Evolutionary conservation across 768 basidiomycete genomes (phyloP), one percentile per base, ranked within the genome.

Genomic region (Suillus alpinus): DNA sequence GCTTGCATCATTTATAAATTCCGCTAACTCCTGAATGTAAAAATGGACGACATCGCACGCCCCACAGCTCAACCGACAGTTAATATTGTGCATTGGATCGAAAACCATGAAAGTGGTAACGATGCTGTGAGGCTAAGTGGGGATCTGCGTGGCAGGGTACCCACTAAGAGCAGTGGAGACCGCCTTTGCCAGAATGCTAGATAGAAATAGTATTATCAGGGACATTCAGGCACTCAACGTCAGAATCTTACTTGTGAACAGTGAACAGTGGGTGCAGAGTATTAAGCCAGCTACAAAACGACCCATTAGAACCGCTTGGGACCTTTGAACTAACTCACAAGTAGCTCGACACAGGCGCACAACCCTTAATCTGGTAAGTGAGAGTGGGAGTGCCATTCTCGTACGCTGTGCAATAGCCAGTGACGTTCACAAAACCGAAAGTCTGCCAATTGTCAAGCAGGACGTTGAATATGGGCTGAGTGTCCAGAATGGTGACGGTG

Each of bases 271-370:
- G 86, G 67, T 87, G 86, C 43, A 88, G 72, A 3, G 76, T 68
- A 67, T 87, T 86, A 51, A 87, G 67, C 86, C 86, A 87, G 73
- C 85, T 86, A 60, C 16, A 44, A 20, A 1, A 9, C 26, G 47
- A 47, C 20, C 63, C 26, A 65, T 57, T 16, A n/a, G 0, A 18
- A 31, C 14, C 3, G 7, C 32, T n/a, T 41, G 14, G 20, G 29
- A 52, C 6, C 34, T 36, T n/a, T 0, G 13, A 16, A 58, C 18
- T 6, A 14, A 77, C 84, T 75, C 67, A 86, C 86, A 88, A 87
- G 68, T 87, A 87, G 51, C 76, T 86, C 20, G 83, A 84, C 32
- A 84, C 86, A 3, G 86, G 86, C 14, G 84, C 85, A 68, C 84
- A 88, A 2, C 81, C 81, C 7, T 77, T 69, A 13, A 80, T 76